A percentile compares a stretch with the other conserved stretches of the same genome.
Conservation (phyloP, 345 rosid species). For the Arabidopsis arenosa region DNA sequence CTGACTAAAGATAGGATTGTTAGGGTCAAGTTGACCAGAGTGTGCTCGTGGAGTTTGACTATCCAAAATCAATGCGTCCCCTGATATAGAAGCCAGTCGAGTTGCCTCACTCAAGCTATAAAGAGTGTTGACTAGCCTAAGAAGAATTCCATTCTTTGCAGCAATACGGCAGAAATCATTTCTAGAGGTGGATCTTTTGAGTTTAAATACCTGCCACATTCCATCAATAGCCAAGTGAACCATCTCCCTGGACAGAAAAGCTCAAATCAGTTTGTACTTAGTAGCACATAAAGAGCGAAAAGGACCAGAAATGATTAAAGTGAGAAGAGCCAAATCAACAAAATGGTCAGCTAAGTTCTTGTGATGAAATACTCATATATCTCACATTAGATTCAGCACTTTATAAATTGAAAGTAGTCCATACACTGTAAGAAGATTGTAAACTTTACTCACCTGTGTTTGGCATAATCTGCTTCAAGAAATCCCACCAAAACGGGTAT, state of each 20-base stretch:
- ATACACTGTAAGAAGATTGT: slow-evolving; percentile 14
- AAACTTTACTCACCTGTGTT: slow-evolving; percentile 66
- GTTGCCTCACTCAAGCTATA: slow-evolving; percentile 97
- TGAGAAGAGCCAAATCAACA: slow-evolving; percentile 21
- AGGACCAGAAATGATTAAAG: slow-evolving; percentile 21
- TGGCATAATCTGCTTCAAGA: slow-evolving; percentile 95
- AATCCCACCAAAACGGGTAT: slow-evolving; percentile 95
- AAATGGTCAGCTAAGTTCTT: slow-evolving; percentile 19
- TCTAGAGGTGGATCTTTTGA: slow-evolving; percentile 88
- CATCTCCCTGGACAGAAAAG: slow-evolving; percentile 82
- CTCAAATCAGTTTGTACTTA: slow-evolving; percentile 43
- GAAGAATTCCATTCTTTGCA: slow-evolving; percentile 88
- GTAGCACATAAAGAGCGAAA: slow-evolving; percentile 9
- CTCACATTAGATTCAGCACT: slow-evolving; percentile 14
- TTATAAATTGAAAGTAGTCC: neutral
- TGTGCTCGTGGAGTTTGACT: slow-evolving; percentile 64
- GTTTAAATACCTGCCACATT: slow-evolving; percentile 99
- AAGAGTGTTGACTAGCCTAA: slow-evolving; percentile 90
- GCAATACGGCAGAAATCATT: slow-evolving; percentile 96
- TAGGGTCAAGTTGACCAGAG: slow-evolving; percentile 79
- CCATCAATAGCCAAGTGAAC: slow-evolving; percentile 99
- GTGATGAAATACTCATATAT: neutral
- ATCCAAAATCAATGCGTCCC: slow-evolving; percentile 62
- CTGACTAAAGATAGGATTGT: slow-evolving; percentile 62
- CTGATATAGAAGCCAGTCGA: slow-evolving; percentile 73